phyloP scores from a whole-genome alignment of 441 rosid species.

The Adansonia madagascariensis region DNA sequence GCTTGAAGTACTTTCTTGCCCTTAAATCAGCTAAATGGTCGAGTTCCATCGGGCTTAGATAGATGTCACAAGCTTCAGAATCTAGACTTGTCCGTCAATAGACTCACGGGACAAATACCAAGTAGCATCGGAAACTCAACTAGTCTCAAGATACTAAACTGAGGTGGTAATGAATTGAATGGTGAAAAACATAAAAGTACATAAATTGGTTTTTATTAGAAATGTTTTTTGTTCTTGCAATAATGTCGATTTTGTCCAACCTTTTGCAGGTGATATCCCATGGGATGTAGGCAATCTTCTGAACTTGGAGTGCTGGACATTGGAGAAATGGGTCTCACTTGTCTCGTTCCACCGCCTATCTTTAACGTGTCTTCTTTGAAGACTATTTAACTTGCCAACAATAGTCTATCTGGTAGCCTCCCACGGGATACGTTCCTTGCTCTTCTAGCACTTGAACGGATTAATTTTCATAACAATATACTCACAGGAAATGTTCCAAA shows the following conservation, averaged over 20 bases:
- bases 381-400: not conserved
- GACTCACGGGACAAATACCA: not conserved
- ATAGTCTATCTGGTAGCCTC: slow-evolving; percentile 5
- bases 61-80: not conserved
- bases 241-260: not conserved
- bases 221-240: not conserved
- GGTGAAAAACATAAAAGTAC: not conserved
- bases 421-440: not conserved
- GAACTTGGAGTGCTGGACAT: not conserved
- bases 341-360: not conserved
- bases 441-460: not conserved
- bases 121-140: slow-evolving; percentile 2
- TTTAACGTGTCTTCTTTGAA: not conserved
- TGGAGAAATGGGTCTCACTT: not conserved
- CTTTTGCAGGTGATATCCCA: not conserved
- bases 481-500: not conserved
- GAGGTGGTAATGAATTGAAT: not conserved
- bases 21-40: not conserved
- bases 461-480: not conserved
- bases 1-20: not conserved
- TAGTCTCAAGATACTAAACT: not conserved
- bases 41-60: not conserved
- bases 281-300: not conserved
- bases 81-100: not conserved
- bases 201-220: not conserved